phyloP scores from a whole-genome alignment of 1,284 basidiomycete genomes.

The Xerocomus nothofagi region DNA sequence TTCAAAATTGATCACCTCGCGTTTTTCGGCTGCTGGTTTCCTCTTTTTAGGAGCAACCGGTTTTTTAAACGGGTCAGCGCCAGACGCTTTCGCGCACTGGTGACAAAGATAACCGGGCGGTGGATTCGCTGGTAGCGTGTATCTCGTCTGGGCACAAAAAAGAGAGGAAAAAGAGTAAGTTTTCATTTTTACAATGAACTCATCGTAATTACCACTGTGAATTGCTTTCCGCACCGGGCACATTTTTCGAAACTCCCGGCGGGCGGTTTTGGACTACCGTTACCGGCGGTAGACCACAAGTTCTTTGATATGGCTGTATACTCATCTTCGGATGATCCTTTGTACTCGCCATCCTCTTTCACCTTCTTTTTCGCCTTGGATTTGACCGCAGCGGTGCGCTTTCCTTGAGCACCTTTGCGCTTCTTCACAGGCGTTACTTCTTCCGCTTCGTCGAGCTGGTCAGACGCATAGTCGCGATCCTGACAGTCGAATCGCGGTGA shows the following conservation, averaged over 20 bases:
- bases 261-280: slow-evolving; percentile 54
- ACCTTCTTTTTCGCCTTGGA: slow-evolving; percentile 51
- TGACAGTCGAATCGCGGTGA: slow-evolving; percentile 19
- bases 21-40: slow-evolving; percentile 59
- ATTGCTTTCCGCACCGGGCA: slow-evolving; percentile 78
- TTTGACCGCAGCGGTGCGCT: slow-evolving; percentile 42
- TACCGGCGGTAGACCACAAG: slow-evolving; percentile 43
- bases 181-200: neutral
- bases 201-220: slow-evolving; percentile 72
- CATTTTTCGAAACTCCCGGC: slow-evolving; percentile 84
- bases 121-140: slow-evolving; percentile 72
- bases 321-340: slow-evolving; percentile 48
- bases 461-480: slow-evolving; percentile 62
- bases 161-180: slow-evolving; percentile 4
- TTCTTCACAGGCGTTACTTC: slow-evolving; percentile 40
- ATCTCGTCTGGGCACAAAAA: slow-evolving; percentile 66
- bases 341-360: slow-evolving; percentile 46
- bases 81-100: slow-evolving; percentile 71
- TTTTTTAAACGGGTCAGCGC: slow-evolving; percentile 84
- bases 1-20: slow-evolving; percentile 68
- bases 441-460: slow-evolving; percentile 67
- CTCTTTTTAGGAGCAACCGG: slow-evolving; percentile 58
- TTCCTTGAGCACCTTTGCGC: slow-evolving; percentile 40
- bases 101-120: slow-evolving; percentile 80
- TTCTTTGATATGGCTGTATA: slow-evolving; percentile 60